Conservation (phyloP, 2,329 filamentous ascomycete species). For the Fusarium caatingaense region DNA sequence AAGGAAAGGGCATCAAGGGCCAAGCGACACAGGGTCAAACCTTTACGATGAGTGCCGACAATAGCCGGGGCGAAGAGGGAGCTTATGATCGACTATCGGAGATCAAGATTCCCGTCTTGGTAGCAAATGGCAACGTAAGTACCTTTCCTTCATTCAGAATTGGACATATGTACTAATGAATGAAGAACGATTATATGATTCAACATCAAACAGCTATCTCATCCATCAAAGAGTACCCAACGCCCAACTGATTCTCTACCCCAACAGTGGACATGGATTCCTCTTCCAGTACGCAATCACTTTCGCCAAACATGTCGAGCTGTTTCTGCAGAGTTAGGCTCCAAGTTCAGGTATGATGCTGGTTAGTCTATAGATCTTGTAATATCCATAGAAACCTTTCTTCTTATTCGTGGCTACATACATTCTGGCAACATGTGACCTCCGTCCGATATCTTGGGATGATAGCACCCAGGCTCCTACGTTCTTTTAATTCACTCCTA, state of each 20-base stretch:
- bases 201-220: conserved; percentile 12
- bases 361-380: background rate
- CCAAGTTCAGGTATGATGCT: no score
- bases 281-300: conserved; percentile 11
- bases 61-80: background rate
- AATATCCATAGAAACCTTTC: background rate
- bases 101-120: background rate
- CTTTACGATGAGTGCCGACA: background rate
- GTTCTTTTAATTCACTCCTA: no score
- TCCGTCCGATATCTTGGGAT: no score
- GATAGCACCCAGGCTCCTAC: background rate
- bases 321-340: background rate
- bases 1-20: background rate
- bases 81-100: background rate
- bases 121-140: conserved; percentile 11
- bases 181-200: conserved; percentile 17
- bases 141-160: accelerated
- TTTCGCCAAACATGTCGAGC: background rate
- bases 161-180: background rate
- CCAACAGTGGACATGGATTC: conserved; percentile 13
- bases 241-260: conserved; percentile 11
- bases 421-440: background rate
- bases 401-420: background rate
- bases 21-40: background rate
- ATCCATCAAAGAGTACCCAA: conserved; percentile 1